A percentile compares a stretch with the other conserved stretches of the same genome.
Evolutionary conservation across 2,329 filamentous ascomycete genomes (phyloP).

Genomic region (Xylaria polymorpha): DNA sequence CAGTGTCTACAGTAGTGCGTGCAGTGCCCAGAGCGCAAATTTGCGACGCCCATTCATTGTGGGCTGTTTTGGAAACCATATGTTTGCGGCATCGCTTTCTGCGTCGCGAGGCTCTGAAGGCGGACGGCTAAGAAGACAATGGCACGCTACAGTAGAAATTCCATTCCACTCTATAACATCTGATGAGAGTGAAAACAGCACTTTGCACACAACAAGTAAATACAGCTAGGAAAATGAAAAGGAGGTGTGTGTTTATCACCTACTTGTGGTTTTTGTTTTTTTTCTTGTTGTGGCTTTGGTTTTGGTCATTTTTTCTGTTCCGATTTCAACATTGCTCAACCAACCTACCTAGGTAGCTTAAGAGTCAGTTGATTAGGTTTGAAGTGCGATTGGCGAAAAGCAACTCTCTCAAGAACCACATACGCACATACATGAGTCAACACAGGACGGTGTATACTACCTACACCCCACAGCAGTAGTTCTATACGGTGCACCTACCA

Average conservation of each 20-base stretch:
- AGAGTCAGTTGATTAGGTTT: too few species aligned
- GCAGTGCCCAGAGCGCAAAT: slow-evolving; percentile 13
- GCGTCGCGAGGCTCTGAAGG: not conserved
- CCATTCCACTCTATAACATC: not conserved
- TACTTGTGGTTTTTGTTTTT: not conserved
- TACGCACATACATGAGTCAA: slow-evolving; percentile 2
- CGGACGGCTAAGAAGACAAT: not conserved
- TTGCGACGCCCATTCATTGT: slow-evolving; percentile 6
- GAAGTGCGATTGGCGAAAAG: not conserved
- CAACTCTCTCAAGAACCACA: not conserved
- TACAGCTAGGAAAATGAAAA: not conserved
- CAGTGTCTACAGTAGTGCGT: not conserved
- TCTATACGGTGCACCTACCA: not conserved
- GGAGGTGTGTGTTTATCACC: not conserved
- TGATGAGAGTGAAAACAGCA: not conserved
- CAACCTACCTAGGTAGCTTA: too few species aligned
- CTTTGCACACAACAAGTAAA: too few species aligned
- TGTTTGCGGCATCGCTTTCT: slow-evolving; percentile 4
- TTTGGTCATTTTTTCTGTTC: too few species aligned
- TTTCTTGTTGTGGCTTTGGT: too few species aligned
- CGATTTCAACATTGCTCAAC: not conserved
- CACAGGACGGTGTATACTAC: too few species aligned
- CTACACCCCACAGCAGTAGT: slow-evolving; percentile 4
- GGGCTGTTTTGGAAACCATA: slow-evolving; percentile 1
- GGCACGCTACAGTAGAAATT: not conserved